Base-by-base conservation (phyloP, 441 rosid species). In the Mallotus japonicus region DNA sequence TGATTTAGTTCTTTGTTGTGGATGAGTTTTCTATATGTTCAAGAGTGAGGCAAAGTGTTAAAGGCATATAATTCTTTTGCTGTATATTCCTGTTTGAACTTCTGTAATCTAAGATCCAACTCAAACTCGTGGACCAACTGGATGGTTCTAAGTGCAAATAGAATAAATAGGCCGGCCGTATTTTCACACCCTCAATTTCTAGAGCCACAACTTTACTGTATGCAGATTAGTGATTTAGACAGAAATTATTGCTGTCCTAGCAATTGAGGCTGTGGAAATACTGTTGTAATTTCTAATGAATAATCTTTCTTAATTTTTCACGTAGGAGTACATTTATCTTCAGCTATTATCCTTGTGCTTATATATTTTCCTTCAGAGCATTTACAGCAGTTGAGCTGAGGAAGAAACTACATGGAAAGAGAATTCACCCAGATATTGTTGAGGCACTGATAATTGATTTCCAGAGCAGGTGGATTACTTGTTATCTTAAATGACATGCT, bases 391-490 rank as follows among this genome's bases (percentile, higher is more conserved):
- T 75, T 46, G 92, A 92, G 79, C 82, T 94, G 76, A 85, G 82
- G 83, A 94, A 90, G 89, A 92, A 94, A 78, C 83, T 90, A 55
- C 72, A 65, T 9, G 89, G 79, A 55, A 94, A 89, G 89, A 85
- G 77, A 65, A 86, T 81, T 81, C 79, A 86, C 70, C 67, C 77
- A 40, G 79, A 81, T 61, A 75, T 81, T 4, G 79, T 85, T 65
- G 89, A 88, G 63, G 70, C 71, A n/a, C 77, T 92, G 85, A 78
- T 88, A 78, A 78, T 70, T 53, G 85, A 87, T 81, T 85, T 89
- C 58, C 83, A 82, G 75, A 75, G 69, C 46, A 89, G 93, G 97
- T 91, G 76, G 63, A 61, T 74, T 1, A 75, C 51, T 73, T 62
- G 13, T 59, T 73, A n/a, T 8, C 6, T 70, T 28, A 49, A 60